These are phyloP conservation scores for Yamadazyma olivae DNA, from an alignment of 805 yeast genomes.

Conservation along the genomic window DNA sequence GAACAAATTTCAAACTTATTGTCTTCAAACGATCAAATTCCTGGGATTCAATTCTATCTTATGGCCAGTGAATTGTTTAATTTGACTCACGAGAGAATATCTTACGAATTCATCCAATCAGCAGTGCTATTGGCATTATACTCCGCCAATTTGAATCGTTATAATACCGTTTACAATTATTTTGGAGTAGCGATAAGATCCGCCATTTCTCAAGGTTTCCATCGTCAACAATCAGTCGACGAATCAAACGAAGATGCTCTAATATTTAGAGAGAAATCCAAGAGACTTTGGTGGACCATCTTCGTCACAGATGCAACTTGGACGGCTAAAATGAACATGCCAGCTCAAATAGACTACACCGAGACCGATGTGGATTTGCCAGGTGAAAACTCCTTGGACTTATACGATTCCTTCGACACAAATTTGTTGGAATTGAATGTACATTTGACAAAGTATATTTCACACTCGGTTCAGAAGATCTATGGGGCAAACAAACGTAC, in stretches of 20 bases:
- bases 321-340: slow-evolving; percentile 37
- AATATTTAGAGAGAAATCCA: slow-evolving; percentile 23
- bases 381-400: slow-evolving; percentile 24
- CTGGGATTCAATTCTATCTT: slow-evolving; percentile 33
- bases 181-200: slow-evolving; percentile 39
- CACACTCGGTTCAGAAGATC: slow-evolving; percentile 31
- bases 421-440: slow-evolving; percentile 34
- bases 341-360: slow-evolving; percentile 39
- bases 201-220: slow-evolving; percentile 36
- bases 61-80: slow-evolving; percentile 31
- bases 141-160: slow-evolving; percentile 34
- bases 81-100: slow-evolving; percentile 28
- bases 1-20: slow-evolving; percentile 24
- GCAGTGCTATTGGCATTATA: slow-evolving; percentile 32
- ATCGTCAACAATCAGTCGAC: slow-evolving; percentile 22
- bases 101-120: slow-evolving; percentile 31
- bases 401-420: slow-evolving; percentile 28
- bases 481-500: slow-evolving; percentile 41
- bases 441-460: slow-evolving; percentile 36
- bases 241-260: slow-evolving; percentile 4
- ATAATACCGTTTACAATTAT: slow-evolving; percentile 37
- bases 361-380: slow-evolving; percentile 44
- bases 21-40: slow-evolving; percentile 15
- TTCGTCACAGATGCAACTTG: slow-evolving; percentile 38
- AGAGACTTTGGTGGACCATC: slow-evolving; percentile 42